These are phyloP conservation scores for Colletotrichum salicis DNA, from an alignment of 2,329 filamentous ascomycete genomes.

Conservation along the genomic window DNA sequence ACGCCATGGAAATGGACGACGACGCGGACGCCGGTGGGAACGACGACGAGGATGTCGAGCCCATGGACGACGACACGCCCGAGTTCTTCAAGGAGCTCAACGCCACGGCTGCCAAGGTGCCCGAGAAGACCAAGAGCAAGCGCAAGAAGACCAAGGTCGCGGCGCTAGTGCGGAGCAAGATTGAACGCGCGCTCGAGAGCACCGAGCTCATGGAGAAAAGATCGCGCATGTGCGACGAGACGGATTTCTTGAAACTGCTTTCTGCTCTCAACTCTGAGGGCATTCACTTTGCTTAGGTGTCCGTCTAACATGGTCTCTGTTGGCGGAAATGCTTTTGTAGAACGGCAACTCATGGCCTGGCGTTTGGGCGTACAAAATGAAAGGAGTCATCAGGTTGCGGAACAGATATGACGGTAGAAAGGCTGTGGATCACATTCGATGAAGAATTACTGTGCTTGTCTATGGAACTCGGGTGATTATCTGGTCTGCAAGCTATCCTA, in stretches of 20 bases:
- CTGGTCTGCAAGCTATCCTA: neutral
- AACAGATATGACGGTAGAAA: slow-evolving; percentile 7
- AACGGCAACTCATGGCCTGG: slow-evolving; percentile 19
- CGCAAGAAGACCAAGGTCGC: slow-evolving; percentile 84
- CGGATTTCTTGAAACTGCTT: slow-evolving; percentile 86
- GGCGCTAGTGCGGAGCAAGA: slow-evolving; percentile 86
- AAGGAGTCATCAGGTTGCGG: slow-evolving; percentile 11
- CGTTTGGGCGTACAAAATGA: slow-evolving; percentile 33
- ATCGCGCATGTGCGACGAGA: slow-evolving; percentile 89
- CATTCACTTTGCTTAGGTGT: slow-evolving; percentile 82
- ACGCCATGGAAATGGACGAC: slow-evolving; percentile 51
- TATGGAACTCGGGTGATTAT: neutral
- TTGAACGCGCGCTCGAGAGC: slow-evolving; percentile 84
- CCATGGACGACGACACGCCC: slow-evolving; percentile 77
- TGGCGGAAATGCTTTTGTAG: neutral
- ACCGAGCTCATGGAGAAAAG: slow-evolving; percentile 85
- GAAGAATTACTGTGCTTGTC: neutral
- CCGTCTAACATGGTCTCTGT: neutral
- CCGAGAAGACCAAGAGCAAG: slow-evolving; percentile 71
- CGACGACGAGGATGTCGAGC: slow-evolving; percentile 61
- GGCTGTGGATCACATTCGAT: neutral
- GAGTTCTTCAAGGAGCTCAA: slow-evolving; percentile 82
- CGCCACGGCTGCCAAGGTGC: slow-evolving; percentile 46
- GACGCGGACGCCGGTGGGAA: slow-evolving; percentile 52
- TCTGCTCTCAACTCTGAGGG: slow-evolving; percentile 89